A percentile compares a stretch with the other conserved stretches of the same genome.
Conservation (phyloP, 768 basidiomycete genomes). For the Mycena sanguinolenta region DNA sequence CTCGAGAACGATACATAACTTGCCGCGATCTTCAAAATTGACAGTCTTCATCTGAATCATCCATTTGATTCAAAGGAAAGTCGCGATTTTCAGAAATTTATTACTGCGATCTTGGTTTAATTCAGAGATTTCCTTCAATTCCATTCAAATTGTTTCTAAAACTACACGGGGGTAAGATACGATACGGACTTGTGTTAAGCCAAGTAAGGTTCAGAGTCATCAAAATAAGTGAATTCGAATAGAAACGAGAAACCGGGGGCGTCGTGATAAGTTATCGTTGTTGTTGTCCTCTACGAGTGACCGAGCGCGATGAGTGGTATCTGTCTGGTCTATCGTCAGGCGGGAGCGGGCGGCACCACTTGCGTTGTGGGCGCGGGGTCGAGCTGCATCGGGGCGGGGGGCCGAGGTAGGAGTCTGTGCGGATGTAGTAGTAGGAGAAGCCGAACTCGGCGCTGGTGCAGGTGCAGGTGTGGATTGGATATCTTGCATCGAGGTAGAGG, state of each 20-base stretch:
- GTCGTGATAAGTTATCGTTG: neutral
- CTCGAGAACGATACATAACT: too few species aligned
- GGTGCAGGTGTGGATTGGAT: neutral
- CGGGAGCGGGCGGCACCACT: constrained; percentile 5
- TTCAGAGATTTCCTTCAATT: too few species aligned
- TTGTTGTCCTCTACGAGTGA: constrained; percentile 11
- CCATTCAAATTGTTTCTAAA: constrained; percentile 9
- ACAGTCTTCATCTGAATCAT: too few species aligned
- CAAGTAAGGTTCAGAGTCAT: neutral
- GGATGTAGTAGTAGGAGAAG: neutral
- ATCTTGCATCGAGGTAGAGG: neutral
- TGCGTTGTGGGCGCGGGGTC: neutral
- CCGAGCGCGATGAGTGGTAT: neutral
- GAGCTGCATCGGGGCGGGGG: neutral
- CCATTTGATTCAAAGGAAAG: too few species aligned
- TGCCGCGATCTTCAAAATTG: too few species aligned
- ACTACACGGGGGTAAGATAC: constrained; percentile 10
- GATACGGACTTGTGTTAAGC: neutral
- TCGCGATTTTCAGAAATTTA: too few species aligned
- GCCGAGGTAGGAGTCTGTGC: neutral
- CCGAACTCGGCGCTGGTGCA: neutral
- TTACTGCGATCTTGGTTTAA: too few species aligned
- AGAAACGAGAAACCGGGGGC: neutral
- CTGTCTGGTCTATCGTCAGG: constrained; percentile 8
- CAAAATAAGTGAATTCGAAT: neutral